Evolutionary conservation across 352 stramenopile genomes (phyloP).

Genomic region (Phytophthora citricola): DNA sequence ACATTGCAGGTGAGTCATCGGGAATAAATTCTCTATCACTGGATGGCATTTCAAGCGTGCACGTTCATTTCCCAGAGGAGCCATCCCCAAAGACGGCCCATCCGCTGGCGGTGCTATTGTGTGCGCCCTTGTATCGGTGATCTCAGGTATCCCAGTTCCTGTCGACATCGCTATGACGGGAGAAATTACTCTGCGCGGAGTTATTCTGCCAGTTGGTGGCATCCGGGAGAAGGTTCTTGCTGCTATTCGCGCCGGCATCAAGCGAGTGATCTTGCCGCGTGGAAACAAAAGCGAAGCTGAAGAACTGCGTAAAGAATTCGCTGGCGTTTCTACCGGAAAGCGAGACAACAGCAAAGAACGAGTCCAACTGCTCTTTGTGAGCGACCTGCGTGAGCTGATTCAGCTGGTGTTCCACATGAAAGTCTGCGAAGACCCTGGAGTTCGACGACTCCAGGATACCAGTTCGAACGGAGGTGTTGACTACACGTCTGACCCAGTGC

Average conservation of each 20-base stretch:
- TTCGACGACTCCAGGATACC: conserved; percentile 15
- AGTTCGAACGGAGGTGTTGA: conserved; percentile 21
- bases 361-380: conserved; percentile 75
- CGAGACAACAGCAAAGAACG: conserved; percentile 31
- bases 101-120: conserved; percentile 90
- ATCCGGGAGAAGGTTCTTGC: conserved; percentile 92
- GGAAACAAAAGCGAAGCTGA: conserved; percentile 81
- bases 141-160: conserved; percentile 67
- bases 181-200: conserved; percentile 87
- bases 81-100: conserved; percentile 90
- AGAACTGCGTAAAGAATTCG: conserved; percentile 73
- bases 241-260: conserved; percentile 86
- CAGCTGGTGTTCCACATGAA: conserved; percentile 75
- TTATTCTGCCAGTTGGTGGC: conserved; percentile 91
- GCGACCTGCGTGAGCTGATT: conserved; percentile 68
- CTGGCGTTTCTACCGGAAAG: conserved; percentile 25
- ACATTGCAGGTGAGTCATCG: conserved; percentile 14
- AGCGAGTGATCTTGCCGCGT: conserved; percentile 76
- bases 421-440: conserved; percentile 45
- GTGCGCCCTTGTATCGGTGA: conserved; percentile 82
- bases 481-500: conserved; percentile 35
- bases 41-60: conserved; percentile 72
- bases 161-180: conserved; percentile 90
- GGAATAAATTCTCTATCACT: conserved; percentile 47
- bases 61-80: conserved; percentile 91